A percentile compares a stretch with the other conserved stretches of the same genome.
Conservation (phyloP, 257 asterid genomes). For the Mentha longifolia region DNA sequence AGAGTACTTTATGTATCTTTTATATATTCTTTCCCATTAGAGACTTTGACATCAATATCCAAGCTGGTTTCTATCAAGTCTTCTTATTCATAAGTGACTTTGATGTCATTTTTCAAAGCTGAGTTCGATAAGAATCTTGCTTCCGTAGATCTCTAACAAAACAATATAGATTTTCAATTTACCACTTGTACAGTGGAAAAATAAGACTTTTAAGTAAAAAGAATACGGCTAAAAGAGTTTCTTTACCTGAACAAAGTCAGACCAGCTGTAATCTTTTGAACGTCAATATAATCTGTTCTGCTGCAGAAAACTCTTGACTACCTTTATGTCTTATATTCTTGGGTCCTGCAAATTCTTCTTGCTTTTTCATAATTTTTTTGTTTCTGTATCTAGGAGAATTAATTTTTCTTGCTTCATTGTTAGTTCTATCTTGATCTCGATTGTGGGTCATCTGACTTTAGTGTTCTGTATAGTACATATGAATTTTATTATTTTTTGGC, state of each 20-base stretch:
- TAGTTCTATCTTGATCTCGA: conserved; percentile 10
- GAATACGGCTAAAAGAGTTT: neutral
- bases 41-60: neutral
- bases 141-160: neutral
- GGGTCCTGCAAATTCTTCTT: conserved; percentile 12
- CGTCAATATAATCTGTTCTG: neutral
- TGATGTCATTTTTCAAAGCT: conserved; percentile 3
- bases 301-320: conserved; percentile 18
- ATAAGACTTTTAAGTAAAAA: neutral
- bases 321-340: conserved; percentile 27
- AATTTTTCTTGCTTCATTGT: conserved; percentile 7
- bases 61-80: conserved; percentile 4
- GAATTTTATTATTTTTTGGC: neutral
- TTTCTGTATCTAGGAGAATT: conserved; percentile 7
- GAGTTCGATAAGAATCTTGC: neutral
- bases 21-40: neutral
- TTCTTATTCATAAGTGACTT: neutral
- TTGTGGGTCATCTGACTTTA: conserved; percentile 5
- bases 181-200: neutral
- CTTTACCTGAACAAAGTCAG: conserved; percentile 14
- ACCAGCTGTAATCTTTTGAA: conserved; percentile 5
- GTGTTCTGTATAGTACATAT: conserved; percentile 1
- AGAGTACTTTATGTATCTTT: neutral
- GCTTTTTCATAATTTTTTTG: neutral
- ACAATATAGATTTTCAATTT: neutral